Conservation (phyloP, 2,329 filamentous ascomycete genomes). For the Colletotrichum sp. region DNA sequence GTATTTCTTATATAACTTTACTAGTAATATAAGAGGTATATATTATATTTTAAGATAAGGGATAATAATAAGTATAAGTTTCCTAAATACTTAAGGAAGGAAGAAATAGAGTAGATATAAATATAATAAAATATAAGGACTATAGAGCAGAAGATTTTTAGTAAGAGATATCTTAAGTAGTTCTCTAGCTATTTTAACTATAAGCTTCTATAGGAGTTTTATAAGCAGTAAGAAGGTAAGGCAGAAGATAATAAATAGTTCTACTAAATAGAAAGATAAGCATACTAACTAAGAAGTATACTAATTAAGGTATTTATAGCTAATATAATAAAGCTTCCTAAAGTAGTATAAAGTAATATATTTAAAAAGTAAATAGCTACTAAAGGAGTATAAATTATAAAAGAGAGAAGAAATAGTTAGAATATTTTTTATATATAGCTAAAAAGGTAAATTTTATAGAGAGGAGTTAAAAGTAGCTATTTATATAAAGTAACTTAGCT, state of each 20-base stretch:
- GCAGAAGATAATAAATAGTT: background rate
- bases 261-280: background rate
- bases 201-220: background rate
- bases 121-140: accelerated
- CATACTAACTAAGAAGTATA: background rate
- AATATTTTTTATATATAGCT: too few species aligned
- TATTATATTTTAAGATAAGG: too few species aligned
- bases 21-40: too few species aligned
- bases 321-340: background rate
- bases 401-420: background rate
- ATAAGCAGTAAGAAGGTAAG: background rate
- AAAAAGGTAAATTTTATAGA: too few species aligned
- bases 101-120: background rate
- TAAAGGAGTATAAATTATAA: background rate
- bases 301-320: background rate
- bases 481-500: too few species aligned
- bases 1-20: accelerated
- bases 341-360: background rate
- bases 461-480: too few species aligned
- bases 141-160: background rate
- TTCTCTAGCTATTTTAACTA: background rate
- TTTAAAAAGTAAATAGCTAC: background rate
- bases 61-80: background rate
- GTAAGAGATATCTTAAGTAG: background rate
- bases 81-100: accelerated